A percentile compares a stretch with the other conserved stretches of the same genome.
Evolutionary conservation across 1,284 basidiomycete genomes (phyloP).

Genomic region (Taiwanofungus camphoratus): DNA sequence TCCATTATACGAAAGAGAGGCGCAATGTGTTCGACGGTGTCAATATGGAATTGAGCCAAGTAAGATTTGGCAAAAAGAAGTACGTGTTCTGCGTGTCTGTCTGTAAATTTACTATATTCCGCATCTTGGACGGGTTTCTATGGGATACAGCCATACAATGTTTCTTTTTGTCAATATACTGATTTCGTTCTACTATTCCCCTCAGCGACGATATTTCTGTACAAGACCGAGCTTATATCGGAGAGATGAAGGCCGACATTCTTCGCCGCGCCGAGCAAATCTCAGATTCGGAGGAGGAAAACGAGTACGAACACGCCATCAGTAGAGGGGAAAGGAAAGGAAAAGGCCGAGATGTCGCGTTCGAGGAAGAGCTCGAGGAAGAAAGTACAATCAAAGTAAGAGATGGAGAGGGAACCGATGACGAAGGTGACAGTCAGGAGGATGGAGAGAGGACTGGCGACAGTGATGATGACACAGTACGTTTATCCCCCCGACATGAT

Average conservation of each 20-base stretch:
- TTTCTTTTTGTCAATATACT: slow-evolving; percentile 4
- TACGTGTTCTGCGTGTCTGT: too few species aligned
- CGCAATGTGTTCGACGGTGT: slow-evolving; percentile 72
- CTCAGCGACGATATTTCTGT: slow-evolving; percentile 41
- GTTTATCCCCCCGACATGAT: background rate
- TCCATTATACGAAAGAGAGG: slow-evolving; percentile 41
- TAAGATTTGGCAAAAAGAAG: slow-evolving; percentile 70
- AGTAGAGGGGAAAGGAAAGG: slow-evolving; percentile 19
- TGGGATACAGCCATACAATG: background rate
- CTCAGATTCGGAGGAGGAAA: slow-evolving; percentile 53
- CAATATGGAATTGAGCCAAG: slow-evolving; percentile 52
- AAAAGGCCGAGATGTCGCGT: slow-evolving; percentile 32
- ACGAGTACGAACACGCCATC: slow-evolving; percentile 12
- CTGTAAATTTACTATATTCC: too few species aligned
- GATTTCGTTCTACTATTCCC: slow-evolving; percentile 12
- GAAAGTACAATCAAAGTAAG: slow-evolving; percentile 41
- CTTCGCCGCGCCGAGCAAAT: slow-evolving; percentile 71
- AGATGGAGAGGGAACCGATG: slow-evolving; percentile 58
- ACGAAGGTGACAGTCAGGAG: slow-evolving; percentile 53
- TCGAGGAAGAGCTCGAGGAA: slow-evolving; percentile 48
- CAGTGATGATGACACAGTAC: slow-evolving; percentile 28
- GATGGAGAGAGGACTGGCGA: slow-evolving; percentile 41
- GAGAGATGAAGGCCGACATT: slow-evolving; percentile 77
- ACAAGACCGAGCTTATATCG: slow-evolving; percentile 56
- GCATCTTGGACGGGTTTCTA: too few species aligned